Base-by-base conservation (phyloP, 176 grass and related monocot genomes). In the Alloteropsis semialata region DNA sequence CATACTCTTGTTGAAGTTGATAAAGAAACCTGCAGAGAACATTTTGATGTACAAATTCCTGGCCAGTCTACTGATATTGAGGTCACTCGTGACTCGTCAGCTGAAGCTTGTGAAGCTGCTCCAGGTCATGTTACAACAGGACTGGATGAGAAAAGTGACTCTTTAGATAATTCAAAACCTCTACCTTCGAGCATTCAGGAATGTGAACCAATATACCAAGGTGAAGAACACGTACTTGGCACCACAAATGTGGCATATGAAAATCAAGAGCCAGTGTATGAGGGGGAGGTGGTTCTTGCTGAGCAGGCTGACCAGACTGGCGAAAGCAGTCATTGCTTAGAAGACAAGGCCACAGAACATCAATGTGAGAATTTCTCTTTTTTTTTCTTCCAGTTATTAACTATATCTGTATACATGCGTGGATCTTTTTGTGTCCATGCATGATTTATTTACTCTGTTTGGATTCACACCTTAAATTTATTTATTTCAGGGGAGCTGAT, bases 191-290 rank as follows among this genome's bases (percentile, higher is more conserved):
- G 62, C 55, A 63, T 92, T 73, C 76, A 87, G 66, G 87, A 69
- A 64, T 86, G 57, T 72, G 97, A 99, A 48, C 89, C 93, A 78
- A 92, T 96, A 79, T 94, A 96, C 81, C 93, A 99, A 94, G 97
- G 97, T 83, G 97, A 94, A 94, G 97, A 96, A 59, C 85, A 90
- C 54, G 72, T 92, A 64, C 83, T 94, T 87, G 86, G 86, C 78
- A 86, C 34, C 39, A 69, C 62, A 77, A 72, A 79, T 74, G 38
- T 84, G 45, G 49, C 75, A 74, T 89, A 80, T 83, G 80, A 81
- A 84, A 92, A 82, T 79, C 85, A 74, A 37, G 93, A 96, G 82
- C 93, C 91, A 27, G 85, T 99, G 34, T 96, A 99, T 76, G 93
- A 99, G 81, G 93, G 93, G 81, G 93, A 94, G 74, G 77, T 78